Percentiles rank a stretch among this genome's conserved stretches.
Evolutionary conservation across 75 land plant genomes (phyloP).

Genomic region (Pinus taeda): DNA sequence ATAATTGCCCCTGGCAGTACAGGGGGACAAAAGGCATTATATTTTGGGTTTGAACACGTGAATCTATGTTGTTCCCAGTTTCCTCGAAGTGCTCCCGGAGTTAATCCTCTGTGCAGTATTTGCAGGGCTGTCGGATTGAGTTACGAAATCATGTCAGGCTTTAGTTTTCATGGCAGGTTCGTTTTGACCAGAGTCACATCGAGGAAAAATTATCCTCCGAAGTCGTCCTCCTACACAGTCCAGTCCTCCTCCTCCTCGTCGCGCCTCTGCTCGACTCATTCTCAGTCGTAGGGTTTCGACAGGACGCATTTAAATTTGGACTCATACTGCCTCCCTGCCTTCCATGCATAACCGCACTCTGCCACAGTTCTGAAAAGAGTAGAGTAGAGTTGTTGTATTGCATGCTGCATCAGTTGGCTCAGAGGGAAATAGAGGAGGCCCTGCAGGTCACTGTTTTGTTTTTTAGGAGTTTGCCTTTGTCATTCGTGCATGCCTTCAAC

Average conservation of each 20-base stretch:
- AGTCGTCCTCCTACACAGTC: no score
- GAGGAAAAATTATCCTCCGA: no score
- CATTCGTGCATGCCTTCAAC: not conserved
- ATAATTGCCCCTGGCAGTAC: not conserved
- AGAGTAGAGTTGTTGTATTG: not conserved
- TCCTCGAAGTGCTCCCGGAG: conserved; percentile 13
- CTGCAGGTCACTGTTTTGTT: not conserved
- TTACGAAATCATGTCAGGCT: not conserved
- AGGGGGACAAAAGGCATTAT: not conserved
- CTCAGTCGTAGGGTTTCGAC: not conserved
- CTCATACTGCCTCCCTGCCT: not conserved
- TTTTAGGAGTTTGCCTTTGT: not conserved
- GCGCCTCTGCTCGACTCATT: no score
- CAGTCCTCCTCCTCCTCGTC: no score
- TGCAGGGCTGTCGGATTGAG: conserved; percentile 12
- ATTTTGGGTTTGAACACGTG: conserved; percentile 7
- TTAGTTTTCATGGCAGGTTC: conserved; percentile 1
- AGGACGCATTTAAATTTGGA: not conserved
- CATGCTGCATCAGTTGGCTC: not conserved
- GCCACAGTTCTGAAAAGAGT: not conserved
- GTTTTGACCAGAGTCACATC: conserved; percentile 2
- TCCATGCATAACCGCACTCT: conserved; percentile 5
- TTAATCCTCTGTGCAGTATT: conserved; percentile 4
- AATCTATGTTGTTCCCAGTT: conserved; percentile 8
- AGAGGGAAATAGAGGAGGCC: not conserved